Conservation (phyloP, 768 basidiomycete genomes). For the Paxillus involutus region DNA sequence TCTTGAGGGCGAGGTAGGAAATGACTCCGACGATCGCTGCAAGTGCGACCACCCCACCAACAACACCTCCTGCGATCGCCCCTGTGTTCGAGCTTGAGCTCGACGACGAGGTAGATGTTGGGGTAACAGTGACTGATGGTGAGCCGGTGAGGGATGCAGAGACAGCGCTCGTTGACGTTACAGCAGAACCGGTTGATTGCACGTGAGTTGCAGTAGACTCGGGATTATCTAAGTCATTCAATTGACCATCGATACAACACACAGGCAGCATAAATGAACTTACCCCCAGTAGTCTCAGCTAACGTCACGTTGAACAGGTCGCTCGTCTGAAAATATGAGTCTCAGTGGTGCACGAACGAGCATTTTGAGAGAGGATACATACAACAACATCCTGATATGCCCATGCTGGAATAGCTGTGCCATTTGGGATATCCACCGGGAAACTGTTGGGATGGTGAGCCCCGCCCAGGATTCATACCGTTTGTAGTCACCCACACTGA, state of each 20-base stretch:
- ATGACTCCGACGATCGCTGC: conserved; percentile 39
- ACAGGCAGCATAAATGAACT: not conserved
- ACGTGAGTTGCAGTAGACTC: conserved; percentile 42
- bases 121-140: too few species aligned
- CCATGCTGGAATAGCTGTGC: conserved; percentile 58
- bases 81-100: conserved; percentile 35
- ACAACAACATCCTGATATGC: conserved; percentile 57
- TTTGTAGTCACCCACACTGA: conserved; percentile 17
- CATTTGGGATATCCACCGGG: conserved; percentile 45
- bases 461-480: not conserved
- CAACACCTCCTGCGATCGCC: conserved; percentile 63
- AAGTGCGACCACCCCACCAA: conserved; percentile 59
- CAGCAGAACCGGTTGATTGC: conserved; percentile 23
- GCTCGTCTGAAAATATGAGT: conserved; percentile 24
- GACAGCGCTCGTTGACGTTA: conserved; percentile 8
- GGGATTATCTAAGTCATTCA: conserved; percentile 32
- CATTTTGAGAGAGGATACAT: conserved; percentile 12
- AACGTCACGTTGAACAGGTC: conserved; percentile 39
- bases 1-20: conserved; percentile 39
- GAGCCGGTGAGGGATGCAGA: too few species aligned
- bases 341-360: conserved; percentile 5
- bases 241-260: not conserved
- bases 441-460: conserved; percentile 34
- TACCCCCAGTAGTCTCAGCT: conserved; percentile 35
- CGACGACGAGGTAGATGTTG: too few species aligned